phyloP scores from a whole-genome alignment of 352 stramenopile species.

The Globisporangium echinulatum region DNA sequence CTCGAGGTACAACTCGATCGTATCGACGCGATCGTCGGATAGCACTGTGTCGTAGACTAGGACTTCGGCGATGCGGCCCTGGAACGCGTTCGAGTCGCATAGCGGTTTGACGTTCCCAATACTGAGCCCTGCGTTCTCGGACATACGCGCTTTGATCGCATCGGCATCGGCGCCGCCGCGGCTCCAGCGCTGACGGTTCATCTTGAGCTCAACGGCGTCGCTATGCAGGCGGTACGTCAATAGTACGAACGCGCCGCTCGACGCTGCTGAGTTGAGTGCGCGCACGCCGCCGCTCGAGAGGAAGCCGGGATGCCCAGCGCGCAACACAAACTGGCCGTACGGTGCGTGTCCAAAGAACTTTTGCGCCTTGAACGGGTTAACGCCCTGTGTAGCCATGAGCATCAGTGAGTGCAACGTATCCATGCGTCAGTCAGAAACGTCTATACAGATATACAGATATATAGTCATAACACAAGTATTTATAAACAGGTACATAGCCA shows the following conservation, averaged over 20 bases:
- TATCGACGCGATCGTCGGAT: constrained; percentile 19
- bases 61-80: constrained; percentile 47
- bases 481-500: no score
- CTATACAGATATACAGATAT: background rate
- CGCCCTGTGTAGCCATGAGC: constrained; percentile 5
- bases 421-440: background rate
- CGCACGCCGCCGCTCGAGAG: constrained; percentile 40
- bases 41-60: constrained; percentile 42
- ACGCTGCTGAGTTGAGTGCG: constrained; percentile 17
- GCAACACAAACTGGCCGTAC: constrained; percentile 61
- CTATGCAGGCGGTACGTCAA: constrained; percentile 40
- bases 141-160: constrained; percentile 28
- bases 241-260: constrained; percentile 25
- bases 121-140: constrained; percentile 36
- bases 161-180: constrained; percentile 5
- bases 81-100: constrained; percentile 57
- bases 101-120: constrained; percentile 44
- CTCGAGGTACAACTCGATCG: constrained; percentile 38
- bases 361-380: constrained; percentile 32
- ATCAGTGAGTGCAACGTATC: constrained; percentile 4
- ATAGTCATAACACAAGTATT: no score
- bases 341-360: constrained; percentile 71
- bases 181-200: constrained; percentile 25
- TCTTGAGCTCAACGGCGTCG: constrained; percentile 40
- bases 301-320: constrained; percentile 49